phyloP scores from a whole-genome alignment of 768 basidiomycete genomes.

The Clitopilus passeckerianus region DNA sequence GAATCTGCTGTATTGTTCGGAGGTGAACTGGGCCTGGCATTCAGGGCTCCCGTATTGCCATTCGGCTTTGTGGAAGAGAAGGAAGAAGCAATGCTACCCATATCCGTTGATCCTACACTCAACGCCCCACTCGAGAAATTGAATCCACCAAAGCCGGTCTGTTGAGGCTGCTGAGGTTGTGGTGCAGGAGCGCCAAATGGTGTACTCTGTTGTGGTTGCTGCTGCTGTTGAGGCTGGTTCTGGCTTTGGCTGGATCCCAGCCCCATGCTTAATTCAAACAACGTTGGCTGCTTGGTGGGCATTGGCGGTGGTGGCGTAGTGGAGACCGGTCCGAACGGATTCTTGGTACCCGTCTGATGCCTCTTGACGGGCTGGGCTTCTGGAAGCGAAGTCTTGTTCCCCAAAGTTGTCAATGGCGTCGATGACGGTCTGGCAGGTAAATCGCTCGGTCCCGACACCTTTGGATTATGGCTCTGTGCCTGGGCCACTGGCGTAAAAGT shows the following conservation, averaged over 20 bases:
- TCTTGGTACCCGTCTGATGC: conserved; percentile 91
- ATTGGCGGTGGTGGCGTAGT: conserved; percentile 59
- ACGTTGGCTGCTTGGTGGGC: conserved; percentile 65
- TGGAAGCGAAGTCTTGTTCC: conserved; percentile 32
- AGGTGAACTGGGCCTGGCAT: conserved; percentile 15
- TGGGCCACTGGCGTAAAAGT: conserved; percentile 16
- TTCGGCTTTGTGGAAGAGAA: conserved; percentile 47
- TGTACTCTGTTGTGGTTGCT: conserved; percentile 15
- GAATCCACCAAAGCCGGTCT: conserved; percentile 22
- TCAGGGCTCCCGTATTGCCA: conserved; percentile 16
- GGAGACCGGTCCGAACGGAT: conserved; percentile 85
- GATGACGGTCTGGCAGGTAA: conserved; percentile 63
- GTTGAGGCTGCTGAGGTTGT: conserved; percentile 13
- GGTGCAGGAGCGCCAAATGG: conserved; percentile 5
- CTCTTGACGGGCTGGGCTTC: conserved; percentile 65
- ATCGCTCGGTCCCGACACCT: conserved; percentile 14
- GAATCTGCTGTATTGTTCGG: conserved; percentile 23
- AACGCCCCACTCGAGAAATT: conserved; percentile 35
- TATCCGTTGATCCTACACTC: conserved; percentile 44
- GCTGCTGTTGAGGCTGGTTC: conserved; percentile 13
- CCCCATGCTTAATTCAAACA: conserved; percentile 73
- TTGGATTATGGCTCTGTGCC: conserved; percentile 11
- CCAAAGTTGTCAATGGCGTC: conserved; percentile 55
- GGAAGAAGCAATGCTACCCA: conserved; percentile 70
- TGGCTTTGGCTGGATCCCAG: conserved; percentile 17